Conservation (phyloP, 148 eudicot genomes). For the Chenopodium quinoa region DNA sequence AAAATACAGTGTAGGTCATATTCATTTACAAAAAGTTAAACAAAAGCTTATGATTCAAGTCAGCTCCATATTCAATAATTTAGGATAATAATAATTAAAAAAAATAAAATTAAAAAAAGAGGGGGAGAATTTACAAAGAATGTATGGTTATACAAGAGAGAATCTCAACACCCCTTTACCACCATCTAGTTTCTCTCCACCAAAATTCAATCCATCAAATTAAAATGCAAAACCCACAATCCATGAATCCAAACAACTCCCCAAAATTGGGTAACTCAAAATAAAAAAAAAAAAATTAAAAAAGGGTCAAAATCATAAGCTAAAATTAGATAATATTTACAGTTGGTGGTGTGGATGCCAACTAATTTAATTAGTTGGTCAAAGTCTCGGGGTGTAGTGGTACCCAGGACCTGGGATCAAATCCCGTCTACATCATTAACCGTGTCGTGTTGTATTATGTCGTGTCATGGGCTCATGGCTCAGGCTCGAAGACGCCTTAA, state of each 20-base stretch:
- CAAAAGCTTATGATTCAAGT: neutral
- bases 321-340: neutral
- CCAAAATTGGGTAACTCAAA: conserved; percentile 19
- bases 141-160: conserved; percentile 8
- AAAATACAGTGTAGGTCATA: too few species aligned
- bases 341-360: neutral
- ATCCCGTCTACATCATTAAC: neutral
- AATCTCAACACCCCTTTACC: conserved; percentile 2
- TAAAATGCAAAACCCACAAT: conserved; percentile 12
- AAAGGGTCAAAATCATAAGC: neutral
- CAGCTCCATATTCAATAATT: neutral
- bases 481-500: conserved; percentile 13
- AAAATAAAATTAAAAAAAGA: neutral
- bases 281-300: neutral
- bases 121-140: conserved; percentile 19
- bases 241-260: conserved; percentile 24
- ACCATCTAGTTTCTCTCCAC: neutral
- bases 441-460: too few species aligned
- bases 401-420: neutral
- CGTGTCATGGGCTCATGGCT: too few species aligned
- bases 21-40: too few species aligned
- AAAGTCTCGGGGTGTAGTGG: too few species aligned
- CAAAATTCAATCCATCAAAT: neutral
- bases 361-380: neutral
- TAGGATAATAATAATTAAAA: neutral